Evolutionary conservation across 192 early-diverging fungal genomes (phyloP).

Genomic region (Dispira parvispora): DNA sequence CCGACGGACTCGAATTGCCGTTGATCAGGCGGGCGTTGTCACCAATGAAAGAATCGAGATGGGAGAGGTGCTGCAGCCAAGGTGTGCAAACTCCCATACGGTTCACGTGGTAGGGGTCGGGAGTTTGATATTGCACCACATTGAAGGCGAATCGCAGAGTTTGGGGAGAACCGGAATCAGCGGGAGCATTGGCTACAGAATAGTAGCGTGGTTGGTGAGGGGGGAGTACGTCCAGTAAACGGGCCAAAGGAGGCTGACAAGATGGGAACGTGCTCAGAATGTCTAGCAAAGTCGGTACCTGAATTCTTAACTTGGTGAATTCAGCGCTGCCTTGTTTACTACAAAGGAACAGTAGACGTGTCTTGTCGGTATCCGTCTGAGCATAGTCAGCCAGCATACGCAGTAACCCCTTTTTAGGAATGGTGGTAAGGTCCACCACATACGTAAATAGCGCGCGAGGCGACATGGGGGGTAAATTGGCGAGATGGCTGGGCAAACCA

Average conservation of each 20-base stretch:
- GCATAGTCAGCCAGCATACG: slow-evolving; percentile 71
- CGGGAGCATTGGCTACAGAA: slow-evolving; percentile 60
- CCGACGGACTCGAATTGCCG: background rate
- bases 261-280: slow-evolving; percentile 65
- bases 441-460: slow-evolving; percentile 48
- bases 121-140: slow-evolving; percentile 49
- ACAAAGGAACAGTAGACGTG: slow-evolving; percentile 58
- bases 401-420: slow-evolving; percentile 65
- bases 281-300: slow-evolving; percentile 62
- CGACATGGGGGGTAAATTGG: background rate
- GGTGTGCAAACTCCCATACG: slow-evolving; percentile 60
- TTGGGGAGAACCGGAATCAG: slow-evolving; percentile 15
- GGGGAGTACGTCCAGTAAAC: slow-evolving; percentile 62
- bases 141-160: slow-evolving; percentile 73
- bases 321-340: slow-evolving; percentile 51
- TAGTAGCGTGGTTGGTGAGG: slow-evolving; percentile 75
- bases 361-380: slow-evolving; percentile 46
- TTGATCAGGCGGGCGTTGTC: too few species aligned
- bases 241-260: slow-evolving; percentile 42
- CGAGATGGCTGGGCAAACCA: background rate
- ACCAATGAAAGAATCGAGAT: too few species aligned
- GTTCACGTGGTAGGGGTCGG: slow-evolving; percentile 23
- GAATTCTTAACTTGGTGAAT: slow-evolving; percentile 49
- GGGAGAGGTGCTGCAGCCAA: slow-evolving; percentile 29
- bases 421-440: slow-evolving; percentile 52